A percentile compares a stretch with the other conserved stretches of the same genome.
These are phyloP conservation scores for Passiflora organensis DNA, from an alignment of 345 rosid genomes.

Conservation along the genomic window DNA sequence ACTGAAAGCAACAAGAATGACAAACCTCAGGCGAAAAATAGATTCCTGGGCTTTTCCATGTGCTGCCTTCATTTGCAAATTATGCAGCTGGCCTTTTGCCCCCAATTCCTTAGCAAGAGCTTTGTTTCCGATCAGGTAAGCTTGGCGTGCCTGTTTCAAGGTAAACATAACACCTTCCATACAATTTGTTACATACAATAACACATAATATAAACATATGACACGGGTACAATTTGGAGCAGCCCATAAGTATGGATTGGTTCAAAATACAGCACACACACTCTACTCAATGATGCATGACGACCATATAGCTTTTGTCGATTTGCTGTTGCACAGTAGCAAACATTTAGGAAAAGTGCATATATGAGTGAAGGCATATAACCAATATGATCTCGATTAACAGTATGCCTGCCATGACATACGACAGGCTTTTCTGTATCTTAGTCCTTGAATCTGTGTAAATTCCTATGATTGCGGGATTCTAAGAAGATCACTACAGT, in stretches of 20 bases:
- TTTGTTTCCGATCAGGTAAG: slow-evolving; percentile 85
- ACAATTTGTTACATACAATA: background rate
- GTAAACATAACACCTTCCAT: background rate
- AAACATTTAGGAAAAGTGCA: background rate
- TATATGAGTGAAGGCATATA: background rate
- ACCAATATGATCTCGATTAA: background rate
- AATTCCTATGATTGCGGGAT: too few relatives aligned
- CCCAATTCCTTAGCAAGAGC: slow-evolving; percentile 92
- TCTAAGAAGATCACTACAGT: too few relatives aligned
- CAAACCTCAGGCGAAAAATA: slow-evolving; percentile 89
- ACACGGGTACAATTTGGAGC: background rate
- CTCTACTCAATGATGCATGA: background rate
- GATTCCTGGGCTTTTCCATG: slow-evolving; percentile 97
- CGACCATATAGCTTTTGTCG: background rate
- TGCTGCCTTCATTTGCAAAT: slow-evolving; percentile 91
- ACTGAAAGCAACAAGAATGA: slow-evolving; percentile 9
- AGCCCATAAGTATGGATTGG: slow-evolving; percentile 3
- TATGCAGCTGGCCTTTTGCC: slow-evolving; percentile 84
- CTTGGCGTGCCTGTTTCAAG: slow-evolving; percentile 72
- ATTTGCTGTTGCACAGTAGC: background rate
- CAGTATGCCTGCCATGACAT: too few relatives aligned
- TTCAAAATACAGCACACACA: slow-evolving; percentile 1
- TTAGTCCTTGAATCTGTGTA: too few relatives aligned
- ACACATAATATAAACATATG: background rate
- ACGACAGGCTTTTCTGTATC: too few relatives aligned